Evolutionary conservation across 345 rosid species (phyloP).

Genomic region (Eucalyptus tenuipes): DNA sequence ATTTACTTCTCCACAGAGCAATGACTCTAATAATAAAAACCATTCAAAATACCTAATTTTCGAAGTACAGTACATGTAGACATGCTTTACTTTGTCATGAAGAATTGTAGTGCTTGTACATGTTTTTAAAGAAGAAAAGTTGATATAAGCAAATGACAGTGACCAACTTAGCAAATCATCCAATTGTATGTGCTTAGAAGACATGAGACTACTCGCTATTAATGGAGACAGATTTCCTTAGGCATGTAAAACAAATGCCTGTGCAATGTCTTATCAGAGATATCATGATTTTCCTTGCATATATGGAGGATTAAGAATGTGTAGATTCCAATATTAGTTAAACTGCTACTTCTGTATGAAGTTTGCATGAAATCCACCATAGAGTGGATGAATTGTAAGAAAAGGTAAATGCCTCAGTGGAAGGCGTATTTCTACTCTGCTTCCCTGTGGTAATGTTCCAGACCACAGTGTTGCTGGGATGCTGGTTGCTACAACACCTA

Average conservation of each 20-base stretch:
- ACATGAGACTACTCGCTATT: neutral
- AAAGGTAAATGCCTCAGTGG: neutral
- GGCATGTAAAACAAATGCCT: neutral
- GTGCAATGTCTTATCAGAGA: neutral
- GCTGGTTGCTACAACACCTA: neutral
- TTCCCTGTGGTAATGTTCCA: neutral
- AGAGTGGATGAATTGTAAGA: neutral
- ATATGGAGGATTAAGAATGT: neutral
- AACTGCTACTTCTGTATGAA: neutral
- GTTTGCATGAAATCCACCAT: neutral
- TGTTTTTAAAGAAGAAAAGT: neutral
- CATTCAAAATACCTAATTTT: neutral
- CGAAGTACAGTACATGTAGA: neutral
- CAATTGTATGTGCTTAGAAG: neutral
- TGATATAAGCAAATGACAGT: neutral
- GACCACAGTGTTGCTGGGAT: neutral
- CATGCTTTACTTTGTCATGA: neutral
- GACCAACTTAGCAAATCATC: neutral
- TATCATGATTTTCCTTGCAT: neutral
- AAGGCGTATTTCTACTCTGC: neutral
- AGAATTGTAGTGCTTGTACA: neutral
- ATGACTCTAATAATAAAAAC: neutral
- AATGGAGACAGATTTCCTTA: neutral
- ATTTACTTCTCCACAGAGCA: neutral
- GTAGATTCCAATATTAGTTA: neutral